Evolutionary conservation across 2,329 filamentous ascomycete genomes (phyloP).

Genomic region (Penicillium paneum): DNA sequence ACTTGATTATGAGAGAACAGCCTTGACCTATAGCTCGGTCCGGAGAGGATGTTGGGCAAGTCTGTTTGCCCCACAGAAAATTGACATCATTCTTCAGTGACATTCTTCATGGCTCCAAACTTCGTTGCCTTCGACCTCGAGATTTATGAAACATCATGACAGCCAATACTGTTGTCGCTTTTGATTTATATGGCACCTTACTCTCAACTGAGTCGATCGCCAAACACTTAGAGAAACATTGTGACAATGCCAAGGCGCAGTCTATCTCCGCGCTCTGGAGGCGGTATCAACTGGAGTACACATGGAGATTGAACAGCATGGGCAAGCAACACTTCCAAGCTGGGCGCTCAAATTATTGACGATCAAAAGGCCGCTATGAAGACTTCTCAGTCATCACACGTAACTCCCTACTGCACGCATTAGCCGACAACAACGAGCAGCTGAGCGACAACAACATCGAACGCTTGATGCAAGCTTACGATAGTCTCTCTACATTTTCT

Average conservation of each 20-base stretch:
- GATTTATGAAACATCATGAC: conserved; percentile 11
- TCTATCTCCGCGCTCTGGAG: conserved; percentile 62
- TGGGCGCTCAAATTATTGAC: conserved; percentile 1
- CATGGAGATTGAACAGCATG: conserved; percentile 74
- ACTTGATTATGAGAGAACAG: neutral
- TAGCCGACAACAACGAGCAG: conserved; percentile 54
- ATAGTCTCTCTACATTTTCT: conserved; percentile 61
- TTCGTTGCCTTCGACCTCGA: neutral
- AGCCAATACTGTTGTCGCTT: conserved; percentile 56
- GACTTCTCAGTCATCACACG: conserved; percentile 63
- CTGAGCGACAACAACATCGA: conserved; percentile 47
- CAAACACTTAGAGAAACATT: conserved; percentile 55
- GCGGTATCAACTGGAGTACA: conserved; percentile 71
- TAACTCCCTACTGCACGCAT: conserved; percentile 61
- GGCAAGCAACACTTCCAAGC: conserved; percentile 45
- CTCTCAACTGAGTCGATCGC: conserved; percentile 69
- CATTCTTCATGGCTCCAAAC: neutral
- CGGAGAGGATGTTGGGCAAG: neutral
- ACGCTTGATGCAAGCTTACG: conserved; percentile 61
- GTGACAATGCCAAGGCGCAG: conserved; percentile 56
- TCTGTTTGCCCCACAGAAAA: conserved; percentile 7
- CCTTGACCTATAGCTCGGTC: neutral
- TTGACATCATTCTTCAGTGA: conserved; percentile 17
- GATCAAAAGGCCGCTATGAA: conserved; percentile 54
- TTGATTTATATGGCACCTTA: conserved; percentile 73